Evolutionary conservation across 345 rosid species (phyloP), one percentile per base, ranked within the genome.

Genomic region (Clarkia xantiana): DNA sequence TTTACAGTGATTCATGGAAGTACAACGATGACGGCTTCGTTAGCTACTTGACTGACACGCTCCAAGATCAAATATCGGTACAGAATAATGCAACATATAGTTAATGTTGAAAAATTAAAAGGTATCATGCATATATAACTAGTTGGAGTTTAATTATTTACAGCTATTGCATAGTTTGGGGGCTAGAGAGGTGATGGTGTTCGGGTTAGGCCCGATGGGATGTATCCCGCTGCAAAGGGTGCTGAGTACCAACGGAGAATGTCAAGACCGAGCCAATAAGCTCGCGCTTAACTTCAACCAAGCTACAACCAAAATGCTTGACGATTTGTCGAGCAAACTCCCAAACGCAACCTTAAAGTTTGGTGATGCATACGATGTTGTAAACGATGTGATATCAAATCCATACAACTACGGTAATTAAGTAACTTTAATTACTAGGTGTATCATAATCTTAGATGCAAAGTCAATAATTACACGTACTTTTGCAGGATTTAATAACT

Each of bases 141-240:
- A 2, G 14, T 47, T 11, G 13, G n/a, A n/a, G n/a, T 18, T 8
- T 2, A 4, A 10, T 47, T 47, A 9, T 10, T 43, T 17, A 9
- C 62, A 85, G 95, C 19, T 60, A 51, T 41, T 83, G 63, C 86
- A 86, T 51, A 47, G 70, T 14, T 51, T 86, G 39, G 97, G 94
- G 18, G 94, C 93, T 7, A 67, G 89, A 62, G 58, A 81, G 64
- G 46, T 90, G 29, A 73, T 90, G 78, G 91, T 81, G 53, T 86
- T 86, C 50, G 97, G 97, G 23, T 65, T 90, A 45, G 96, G 85
- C 42, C 97, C 97, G 18, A 90, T 90, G 90, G 95, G 97, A n/a
- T 90, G 97, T 57, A 90, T 90, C 54, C 97, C 97, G 15, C 82
- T 90, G 0, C 97, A 90, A 68, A 83, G 97, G 76, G 88, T 88